These are phyloP conservation scores for Didymella arachidicola DNA, from an alignment of 2,329 filamentous ascomycete species.

Conservation along the genomic window DNA sequence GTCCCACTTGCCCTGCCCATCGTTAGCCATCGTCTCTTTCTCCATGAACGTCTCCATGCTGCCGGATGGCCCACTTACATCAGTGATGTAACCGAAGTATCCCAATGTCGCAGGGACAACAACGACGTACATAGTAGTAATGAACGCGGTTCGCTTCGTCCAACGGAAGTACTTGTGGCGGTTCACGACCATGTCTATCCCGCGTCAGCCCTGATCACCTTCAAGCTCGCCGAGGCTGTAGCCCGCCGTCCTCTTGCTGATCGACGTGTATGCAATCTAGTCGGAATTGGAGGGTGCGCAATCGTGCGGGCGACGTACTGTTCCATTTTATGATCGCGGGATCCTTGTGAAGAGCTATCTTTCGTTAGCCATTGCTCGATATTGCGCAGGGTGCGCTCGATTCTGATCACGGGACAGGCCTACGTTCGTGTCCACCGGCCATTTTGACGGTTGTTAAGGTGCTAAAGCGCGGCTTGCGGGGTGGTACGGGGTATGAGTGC, in stretches of 20 bases:
- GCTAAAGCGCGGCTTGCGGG: constrained; percentile 22
- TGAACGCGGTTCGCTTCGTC: constrained; percentile 81
- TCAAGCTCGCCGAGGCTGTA: background rate
- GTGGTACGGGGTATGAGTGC: constrained; percentile 24
- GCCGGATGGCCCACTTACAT: constrained; percentile 71
- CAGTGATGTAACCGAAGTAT: constrained; percentile 78
- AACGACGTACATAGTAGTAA: constrained; percentile 79
- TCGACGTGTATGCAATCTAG: background rate
- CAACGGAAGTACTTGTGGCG: constrained; percentile 96
- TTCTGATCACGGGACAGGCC: background rate
- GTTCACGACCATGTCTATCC: constrained; percentile 78
- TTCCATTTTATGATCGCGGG: constrained; percentile 65
- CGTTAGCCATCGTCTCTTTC: constrained; percentile 21
- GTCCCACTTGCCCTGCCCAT: constrained; percentile 79
- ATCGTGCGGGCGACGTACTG: constrained; percentile 54
- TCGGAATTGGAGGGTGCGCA: constrained; percentile 35
- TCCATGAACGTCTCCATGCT: constrained; percentile 4
- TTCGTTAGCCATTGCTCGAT: constrained; percentile 37
- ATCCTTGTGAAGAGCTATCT: constrained; percentile 59
- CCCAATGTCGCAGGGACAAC: constrained; percentile 75
- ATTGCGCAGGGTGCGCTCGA: constrained; percentile 1
- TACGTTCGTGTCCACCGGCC: constrained; percentile 41
- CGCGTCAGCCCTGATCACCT: constrained; percentile 20
- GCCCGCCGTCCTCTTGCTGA: background rate
- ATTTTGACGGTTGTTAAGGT: constrained; percentile 33